Percentiles rank a stretch among this genome's conserved stretches.
Evolutionary conservation across 371 early-diverging fungal species (phyloP).

Genomic region (Rhizopus delemar): DNA sequence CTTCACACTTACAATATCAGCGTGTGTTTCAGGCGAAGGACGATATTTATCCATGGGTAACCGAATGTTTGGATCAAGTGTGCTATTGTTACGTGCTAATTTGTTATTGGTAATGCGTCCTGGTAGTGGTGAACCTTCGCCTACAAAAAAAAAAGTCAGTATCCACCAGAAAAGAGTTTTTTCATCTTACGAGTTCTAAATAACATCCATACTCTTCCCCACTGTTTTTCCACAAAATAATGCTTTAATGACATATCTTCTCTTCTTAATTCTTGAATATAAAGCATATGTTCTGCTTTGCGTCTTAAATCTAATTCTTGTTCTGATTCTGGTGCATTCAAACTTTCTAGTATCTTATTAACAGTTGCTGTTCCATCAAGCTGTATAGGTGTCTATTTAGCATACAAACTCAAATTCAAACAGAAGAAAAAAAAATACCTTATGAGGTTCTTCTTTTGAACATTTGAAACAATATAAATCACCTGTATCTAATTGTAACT

Average conservation of each 20-base stretch:
- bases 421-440: slow-evolving; percentile 17
- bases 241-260: slow-evolving; percentile 46
- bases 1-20: slow-evolving; percentile 46
- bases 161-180: not conserved
- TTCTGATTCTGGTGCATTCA: slow-evolving; percentile 23
- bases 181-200: slow-evolving; percentile 46
- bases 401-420: not conserved
- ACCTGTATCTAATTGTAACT: slow-evolving; percentile 28
- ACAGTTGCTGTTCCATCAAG: not conserved
- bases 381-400: not conserved
- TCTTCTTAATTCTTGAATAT: slow-evolving; percentile 47
- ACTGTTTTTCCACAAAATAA: slow-evolving; percentile 44
- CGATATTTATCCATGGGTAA: slow-evolving; percentile 49
- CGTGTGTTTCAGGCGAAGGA: slow-evolving; percentile 49
- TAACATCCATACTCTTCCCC: slow-evolving; percentile 50
- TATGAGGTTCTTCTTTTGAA: slow-evolving; percentile 8
- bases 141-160: slow-evolving; percentile 9
- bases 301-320: slow-evolving; percentile 43
- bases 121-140: slow-evolving; percentile 46
- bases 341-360: slow-evolving; percentile 3
- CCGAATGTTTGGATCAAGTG: slow-evolving; percentile 44
- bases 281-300: slow-evolving; percentile 42
- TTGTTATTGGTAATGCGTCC: slow-evolving; percentile 38
- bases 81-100: slow-evolving; percentile 39
- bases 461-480: slow-evolving; percentile 36